Conservation (phyloP, 495 filamentous ascomycete species). For the Alectoria sarmentosa region DNA sequence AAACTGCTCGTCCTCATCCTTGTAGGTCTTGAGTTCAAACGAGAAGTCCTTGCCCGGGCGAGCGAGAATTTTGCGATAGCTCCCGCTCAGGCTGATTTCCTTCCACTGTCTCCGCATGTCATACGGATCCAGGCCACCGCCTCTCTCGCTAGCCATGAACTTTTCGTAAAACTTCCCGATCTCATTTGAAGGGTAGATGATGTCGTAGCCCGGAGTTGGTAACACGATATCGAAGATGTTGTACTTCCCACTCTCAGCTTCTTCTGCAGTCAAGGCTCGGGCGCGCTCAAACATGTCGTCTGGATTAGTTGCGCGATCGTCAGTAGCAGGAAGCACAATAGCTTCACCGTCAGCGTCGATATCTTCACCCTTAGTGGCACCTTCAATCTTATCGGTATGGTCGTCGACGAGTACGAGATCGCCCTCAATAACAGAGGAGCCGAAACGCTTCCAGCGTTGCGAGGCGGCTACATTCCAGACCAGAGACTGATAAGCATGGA, state of each 20-base stretch:
- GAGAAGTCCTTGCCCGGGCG: constrained; percentile 49
- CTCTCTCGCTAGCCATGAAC: constrained; percentile 74
- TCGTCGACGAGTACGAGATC: constrained; percentile 72
- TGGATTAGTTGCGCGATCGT: constrained; percentile 46
- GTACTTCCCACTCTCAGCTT: constrained; percentile 72
- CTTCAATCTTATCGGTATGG: constrained; percentile 40
- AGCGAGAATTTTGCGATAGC: constrained; percentile 79
- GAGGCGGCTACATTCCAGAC: constrained; percentile 85
- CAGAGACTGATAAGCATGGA: constrained; percentile 90
- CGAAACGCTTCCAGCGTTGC: constrained; percentile 69
- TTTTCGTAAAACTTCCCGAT: constrained; percentile 70
- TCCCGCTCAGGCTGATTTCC: constrained; percentile 82
- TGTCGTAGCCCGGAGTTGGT: constrained; percentile 85
- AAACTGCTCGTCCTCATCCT: constrained; percentile 68
- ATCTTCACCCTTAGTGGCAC: constrained; percentile 27
- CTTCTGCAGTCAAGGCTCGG: constrained; percentile 64
- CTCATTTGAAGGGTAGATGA: constrained; percentile 78
- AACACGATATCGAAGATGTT: constrained; percentile 88
- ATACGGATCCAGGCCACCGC: constrained; percentile 71
- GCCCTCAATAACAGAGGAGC: constrained; percentile 65
- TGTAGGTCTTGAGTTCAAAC: constrained; percentile 63
- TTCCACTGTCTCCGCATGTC: constrained; percentile 81
- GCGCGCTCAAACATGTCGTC: constrained; percentile 65
- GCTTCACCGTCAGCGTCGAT: constrained; percentile 66
- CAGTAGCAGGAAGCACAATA: constrained; percentile 50